A percentile compares a stretch with the other conserved stretches of the same genome.
phyloP scores from a whole-genome alignment of 306 rosid genomes.

The Sphenostylis stenocarpa region DNA sequence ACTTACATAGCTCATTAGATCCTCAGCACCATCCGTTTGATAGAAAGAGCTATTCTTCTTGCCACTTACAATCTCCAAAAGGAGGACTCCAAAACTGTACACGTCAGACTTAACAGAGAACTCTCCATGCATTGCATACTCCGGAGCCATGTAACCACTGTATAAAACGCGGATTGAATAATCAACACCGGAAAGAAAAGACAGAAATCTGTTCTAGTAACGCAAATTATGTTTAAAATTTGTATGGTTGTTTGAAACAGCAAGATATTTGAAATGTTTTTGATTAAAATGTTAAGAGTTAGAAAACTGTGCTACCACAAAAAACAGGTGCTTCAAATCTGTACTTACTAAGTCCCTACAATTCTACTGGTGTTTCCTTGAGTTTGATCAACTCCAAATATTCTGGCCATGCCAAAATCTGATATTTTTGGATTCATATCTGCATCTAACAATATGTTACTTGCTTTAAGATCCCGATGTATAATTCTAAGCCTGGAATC shows the following conservation, averaged over 20 bases:
- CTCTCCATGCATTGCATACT: slow-evolving; percentile 30
- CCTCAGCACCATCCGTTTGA: slow-evolving; percentile 12
- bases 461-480: slow-evolving; percentile 61
- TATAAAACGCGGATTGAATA: neutral
- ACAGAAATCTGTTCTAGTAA: neutral
- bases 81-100: slow-evolving; percentile 38
- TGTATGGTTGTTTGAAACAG: neutral
- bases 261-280: neutral
- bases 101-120: slow-evolving; percentile 38
- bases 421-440: slow-evolving; percentile 56
- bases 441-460: slow-evolving; percentile 47
- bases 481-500: slow-evolving; percentile 55
- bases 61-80: slow-evolving; percentile 46
- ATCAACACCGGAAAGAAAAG: neutral
- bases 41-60: slow-evolving; percentile 36
- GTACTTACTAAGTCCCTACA: slow-evolving; percentile 59
- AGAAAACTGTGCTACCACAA: neutral
- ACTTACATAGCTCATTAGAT: slow-evolving; percentile 43
- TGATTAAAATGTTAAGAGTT: neutral
- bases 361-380: slow-evolving; percentile 39
- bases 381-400: slow-evolving; percentile 38
- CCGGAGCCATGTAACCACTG: slow-evolving; percentile 37
- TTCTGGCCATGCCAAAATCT: slow-evolving; percentile 61
- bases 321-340: neutral
- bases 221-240: neutral